Conservation (phyloP, 805 yeast genomes). For the Wickerhamiella kazuoi region DNA sequence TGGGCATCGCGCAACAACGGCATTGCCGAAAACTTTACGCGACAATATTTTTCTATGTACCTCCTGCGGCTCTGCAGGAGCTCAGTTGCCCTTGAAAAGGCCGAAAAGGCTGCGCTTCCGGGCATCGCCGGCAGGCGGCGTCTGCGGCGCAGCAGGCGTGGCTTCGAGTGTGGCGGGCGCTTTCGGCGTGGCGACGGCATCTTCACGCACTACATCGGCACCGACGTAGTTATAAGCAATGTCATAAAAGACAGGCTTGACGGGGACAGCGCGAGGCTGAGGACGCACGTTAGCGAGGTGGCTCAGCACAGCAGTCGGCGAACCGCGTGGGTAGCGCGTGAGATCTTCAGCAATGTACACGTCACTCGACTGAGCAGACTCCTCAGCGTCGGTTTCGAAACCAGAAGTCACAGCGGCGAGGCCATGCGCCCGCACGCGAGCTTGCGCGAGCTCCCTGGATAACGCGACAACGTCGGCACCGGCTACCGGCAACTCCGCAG, state of each 20-base stretch:
- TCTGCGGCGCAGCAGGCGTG: too few relatives aligned
- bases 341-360: slow-evolving; percentile 30
- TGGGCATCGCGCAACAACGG: too few relatives aligned
- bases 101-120: too few relatives aligned
- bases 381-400: slow-evolving; percentile 6
- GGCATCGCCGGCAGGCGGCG: too few relatives aligned
- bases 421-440: slow-evolving; percentile 16
- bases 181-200: too few relatives aligned
- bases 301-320: slow-evolving; percentile 13
- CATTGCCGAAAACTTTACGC: too few relatives aligned
- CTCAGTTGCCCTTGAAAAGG: too few relatives aligned
- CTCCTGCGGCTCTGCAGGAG: too few relatives aligned
- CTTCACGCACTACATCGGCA: too few relatives aligned
- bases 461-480: slow-evolving; percentile 4
- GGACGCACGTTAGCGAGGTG: slow-evolving; percentile 20
- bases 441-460: slow-evolving; percentile 3
- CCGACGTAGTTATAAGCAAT: slow-evolving; percentile 68
- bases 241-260: slow-evolving; percentile 85
- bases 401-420: slow-evolving; percentile 22
- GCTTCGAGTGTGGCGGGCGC: too few relatives aligned
- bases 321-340: slow-evolving; percentile 23
- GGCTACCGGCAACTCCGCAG: slow-evolving; percentile 10
- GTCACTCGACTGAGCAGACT: too few relatives aligned
- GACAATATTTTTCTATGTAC: too few relatives aligned
- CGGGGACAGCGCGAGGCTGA: slow-evolving; percentile 41